Conservation (phyloP, 441 rosid genomes). For the Jatropha multifida region DNA sequence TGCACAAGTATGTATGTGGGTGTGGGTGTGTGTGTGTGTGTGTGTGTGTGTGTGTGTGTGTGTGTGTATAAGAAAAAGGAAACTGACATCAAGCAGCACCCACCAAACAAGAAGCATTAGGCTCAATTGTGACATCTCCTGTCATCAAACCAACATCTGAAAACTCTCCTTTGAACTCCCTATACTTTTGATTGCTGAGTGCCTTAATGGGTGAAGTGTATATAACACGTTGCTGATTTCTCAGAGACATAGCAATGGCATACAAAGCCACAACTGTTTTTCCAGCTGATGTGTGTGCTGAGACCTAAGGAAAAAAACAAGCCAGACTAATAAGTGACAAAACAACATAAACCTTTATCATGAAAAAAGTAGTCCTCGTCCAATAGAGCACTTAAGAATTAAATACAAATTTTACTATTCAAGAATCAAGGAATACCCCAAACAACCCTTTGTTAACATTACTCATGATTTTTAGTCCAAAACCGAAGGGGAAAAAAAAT, state of each 20-base stretch:
- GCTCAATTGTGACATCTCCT: constrained; percentile 95
- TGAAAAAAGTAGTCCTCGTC: not conserved
- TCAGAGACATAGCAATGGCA: constrained; percentile 96
- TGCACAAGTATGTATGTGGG: constrained; percentile 3
- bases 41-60: not conserved
- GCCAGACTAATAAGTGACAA: not conserved
- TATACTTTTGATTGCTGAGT: constrained; percentile 89
- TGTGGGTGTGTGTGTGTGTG: no score
- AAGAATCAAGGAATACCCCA: not conserved
- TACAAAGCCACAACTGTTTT: constrained; percentile 94
- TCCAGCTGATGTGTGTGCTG: constrained; percentile 99
- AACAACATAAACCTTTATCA: not conserved
- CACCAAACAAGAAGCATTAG: constrained; percentile 94
- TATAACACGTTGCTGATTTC: constrained; percentile 82
- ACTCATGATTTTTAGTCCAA: not conserved
- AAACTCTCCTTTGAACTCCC: constrained; percentile 97
- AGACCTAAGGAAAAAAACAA: constrained; percentile 46
- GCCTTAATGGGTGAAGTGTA: constrained; percentile 99
- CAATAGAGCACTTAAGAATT: not conserved
- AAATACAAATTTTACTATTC: not conserved
- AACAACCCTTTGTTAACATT: not conserved
- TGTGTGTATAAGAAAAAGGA: not conserved
- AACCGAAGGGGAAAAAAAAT: not conserved
- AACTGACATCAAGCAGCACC: constrained; percentile 11
- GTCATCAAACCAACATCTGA: constrained; percentile 99